These are phyloP conservation scores for Tetratostichococcus sp. DNA, from an alignment of 139 green algal genomes.

Conservation along the genomic window DNA sequence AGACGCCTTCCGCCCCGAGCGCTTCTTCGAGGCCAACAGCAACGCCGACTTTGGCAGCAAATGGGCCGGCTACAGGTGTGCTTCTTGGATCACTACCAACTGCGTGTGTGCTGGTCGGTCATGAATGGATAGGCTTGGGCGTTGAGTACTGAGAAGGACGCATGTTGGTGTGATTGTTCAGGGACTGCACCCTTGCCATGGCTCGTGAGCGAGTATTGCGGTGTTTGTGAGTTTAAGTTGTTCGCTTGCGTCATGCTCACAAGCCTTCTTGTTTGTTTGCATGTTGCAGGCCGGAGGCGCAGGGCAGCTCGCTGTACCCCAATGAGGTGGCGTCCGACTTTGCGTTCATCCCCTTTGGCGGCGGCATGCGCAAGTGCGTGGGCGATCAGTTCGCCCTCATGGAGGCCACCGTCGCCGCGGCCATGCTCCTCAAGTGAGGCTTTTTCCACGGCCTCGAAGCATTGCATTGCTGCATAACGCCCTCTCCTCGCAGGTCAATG, in stretches of 20 bases:
- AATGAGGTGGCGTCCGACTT: conserved; percentile 95
- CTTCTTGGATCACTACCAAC: background rate
- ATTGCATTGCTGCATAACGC: background rate
- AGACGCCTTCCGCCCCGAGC: conserved; percentile 84
- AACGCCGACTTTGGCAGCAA: conserved; percentile 47
- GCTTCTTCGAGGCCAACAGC: conserved; percentile 67
- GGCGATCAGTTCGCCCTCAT: conserved; percentile 97
- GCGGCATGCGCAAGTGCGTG: conserved; percentile 92
- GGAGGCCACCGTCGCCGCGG: conserved; percentile 74
- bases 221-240: too few relatives aligned
- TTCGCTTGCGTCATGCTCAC: too few relatives aligned
- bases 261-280: too few relatives aligned
- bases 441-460: background rate
- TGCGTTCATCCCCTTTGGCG: conserved; percentile 97
- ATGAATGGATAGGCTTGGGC: too few relatives aligned
- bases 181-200: too few relatives aligned
- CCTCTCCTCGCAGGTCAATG: too few relatives aligned
- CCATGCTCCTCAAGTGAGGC: conserved; percentile 77
- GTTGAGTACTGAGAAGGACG: too few relatives aligned
- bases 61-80: conserved; percentile 57
- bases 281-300: conserved; percentile 41
- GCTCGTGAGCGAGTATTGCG: too few relatives aligned
- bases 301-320: conserved; percentile 76
- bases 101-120: too few relatives aligned
- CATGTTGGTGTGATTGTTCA: too few relatives aligned